Evolutionary conservation across 129 eudicot genomes (phyloP).

Genomic region (Sambucus nigra): DNA sequence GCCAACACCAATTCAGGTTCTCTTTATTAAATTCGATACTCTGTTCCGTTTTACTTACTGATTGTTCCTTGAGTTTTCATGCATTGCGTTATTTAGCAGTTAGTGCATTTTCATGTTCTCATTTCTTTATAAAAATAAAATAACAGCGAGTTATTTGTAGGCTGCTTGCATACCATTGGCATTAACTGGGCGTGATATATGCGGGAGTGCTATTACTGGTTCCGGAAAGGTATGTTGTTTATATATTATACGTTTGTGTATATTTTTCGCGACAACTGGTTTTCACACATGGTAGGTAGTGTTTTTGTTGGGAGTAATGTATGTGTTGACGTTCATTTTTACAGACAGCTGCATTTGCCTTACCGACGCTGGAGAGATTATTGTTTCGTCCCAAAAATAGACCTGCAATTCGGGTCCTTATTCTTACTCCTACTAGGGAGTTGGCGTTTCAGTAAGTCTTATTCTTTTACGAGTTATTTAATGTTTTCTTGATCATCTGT

Average conservation of each 20-base stretch:
- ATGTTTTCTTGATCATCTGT: neutral
- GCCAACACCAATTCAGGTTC: constrained; percentile 97
- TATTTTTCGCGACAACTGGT: neutral
- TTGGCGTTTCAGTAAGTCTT: constrained; percentile 87
- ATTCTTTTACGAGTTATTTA: neutral
- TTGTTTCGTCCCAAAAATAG: constrained; percentile 75
- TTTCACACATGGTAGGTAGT: neutral
- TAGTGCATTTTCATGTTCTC: constrained; percentile 2
- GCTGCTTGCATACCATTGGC: constrained; percentile 98
- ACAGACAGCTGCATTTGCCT: constrained; percentile 96
- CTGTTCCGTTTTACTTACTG: neutral
- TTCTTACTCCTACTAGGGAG: constrained; percentile 98
- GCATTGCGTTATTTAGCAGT: neutral
- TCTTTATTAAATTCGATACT: neutral
- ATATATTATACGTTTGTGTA: neutral
- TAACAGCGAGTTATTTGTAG: no score
- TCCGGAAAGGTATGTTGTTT: constrained; percentile 77
- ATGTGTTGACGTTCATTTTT: constrained; percentile 1
- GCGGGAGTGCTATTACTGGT: constrained; percentile 94
- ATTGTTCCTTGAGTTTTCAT: neutral
- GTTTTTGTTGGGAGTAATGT: neutral
- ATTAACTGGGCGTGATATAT: constrained; percentile 82
- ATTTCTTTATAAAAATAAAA: no score
- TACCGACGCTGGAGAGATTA: constrained; percentile 90
- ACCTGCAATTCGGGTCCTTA: constrained; percentile 89